phyloP scores from a whole-genome alignment of 1,284 basidiomycete genomes.

The Cryptococcus sp. region DNA sequence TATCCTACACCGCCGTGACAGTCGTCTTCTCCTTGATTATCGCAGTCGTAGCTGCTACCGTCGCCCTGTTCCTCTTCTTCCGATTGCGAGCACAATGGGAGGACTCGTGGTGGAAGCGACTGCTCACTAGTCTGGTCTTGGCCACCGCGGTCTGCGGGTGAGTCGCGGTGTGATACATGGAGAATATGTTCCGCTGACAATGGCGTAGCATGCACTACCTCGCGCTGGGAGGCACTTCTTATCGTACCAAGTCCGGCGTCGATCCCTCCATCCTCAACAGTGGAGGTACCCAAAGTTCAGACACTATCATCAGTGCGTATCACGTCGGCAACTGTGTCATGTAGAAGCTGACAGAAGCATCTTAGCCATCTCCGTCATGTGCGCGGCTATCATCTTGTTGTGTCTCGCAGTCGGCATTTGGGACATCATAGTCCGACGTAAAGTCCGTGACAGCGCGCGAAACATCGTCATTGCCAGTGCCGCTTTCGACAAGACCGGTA shows the following conservation, averaged over 20 bases:
- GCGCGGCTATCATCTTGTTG: slow-evolving; percentile 54
- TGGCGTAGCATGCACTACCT: slow-evolving; percentile 56
- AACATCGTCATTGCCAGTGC: slow-evolving; percentile 57
- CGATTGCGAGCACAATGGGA: slow-evolving; percentile 56
- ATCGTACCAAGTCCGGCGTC: slow-evolving; percentile 42
- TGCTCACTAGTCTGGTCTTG: slow-evolving; percentile 52
- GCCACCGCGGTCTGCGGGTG: slow-evolving; percentile 55
- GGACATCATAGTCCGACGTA: slow-evolving; percentile 51
- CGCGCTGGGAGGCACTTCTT: slow-evolving; percentile 55
- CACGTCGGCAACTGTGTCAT: slow-evolving; percentile 1
- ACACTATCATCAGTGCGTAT: slow-evolving; percentile 45
- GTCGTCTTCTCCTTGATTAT: slow-evolving; percentile 56
- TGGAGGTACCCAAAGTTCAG: too few relatives aligned
- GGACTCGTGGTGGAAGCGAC: slow-evolving; percentile 57
- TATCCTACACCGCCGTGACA: slow-evolving; percentile 47
- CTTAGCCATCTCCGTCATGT: slow-evolving; percentile 56
- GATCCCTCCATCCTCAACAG: slow-evolving; percentile 10
- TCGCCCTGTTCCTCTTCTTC: slow-evolving; percentile 57
- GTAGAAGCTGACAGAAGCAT: neutral
- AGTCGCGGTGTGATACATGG: slow-evolving; percentile 8
- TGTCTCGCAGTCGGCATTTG: slow-evolving; percentile 52
- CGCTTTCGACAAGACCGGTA: slow-evolving; percentile 56
- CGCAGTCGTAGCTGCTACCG: slow-evolving; percentile 55
- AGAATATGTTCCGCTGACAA: slow-evolving; percentile 1
- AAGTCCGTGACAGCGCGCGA: slow-evolving; percentile 52